Conservation (phyloP, 257 asterid genomes). For the Fraxinus quadrangulata region DNA sequence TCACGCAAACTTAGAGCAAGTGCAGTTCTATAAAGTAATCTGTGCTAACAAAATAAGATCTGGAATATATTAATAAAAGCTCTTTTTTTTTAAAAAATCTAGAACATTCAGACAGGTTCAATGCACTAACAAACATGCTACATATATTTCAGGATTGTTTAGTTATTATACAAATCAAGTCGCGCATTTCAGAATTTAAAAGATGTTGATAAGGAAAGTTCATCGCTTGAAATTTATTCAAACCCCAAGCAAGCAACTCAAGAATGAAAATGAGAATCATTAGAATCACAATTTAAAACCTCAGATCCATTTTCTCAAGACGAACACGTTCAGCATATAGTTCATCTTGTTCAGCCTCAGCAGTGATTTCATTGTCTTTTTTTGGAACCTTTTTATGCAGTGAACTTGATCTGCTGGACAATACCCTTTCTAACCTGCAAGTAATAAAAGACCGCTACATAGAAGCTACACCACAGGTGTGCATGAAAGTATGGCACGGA, state of each 20-base stretch:
- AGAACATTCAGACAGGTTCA: neutral
- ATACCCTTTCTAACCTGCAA: slow-evolving; percentile 61
- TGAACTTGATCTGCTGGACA: slow-evolving; percentile 56
- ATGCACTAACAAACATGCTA: neutral
- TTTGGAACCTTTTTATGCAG: slow-evolving; percentile 42
- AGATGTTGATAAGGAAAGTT: slow-evolving; percentile 16
- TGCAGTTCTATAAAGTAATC: neutral
- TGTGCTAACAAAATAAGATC: slow-evolving; percentile 3
- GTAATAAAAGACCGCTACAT: slow-evolving; percentile 19
- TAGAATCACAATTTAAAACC: slow-evolving; percentile 44
- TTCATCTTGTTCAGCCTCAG: slow-evolving; percentile 54
- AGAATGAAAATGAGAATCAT: slow-evolving; percentile 13
- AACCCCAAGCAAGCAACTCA: slow-evolving; percentile 22
- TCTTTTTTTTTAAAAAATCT: neutral
- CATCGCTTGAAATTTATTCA: neutral
- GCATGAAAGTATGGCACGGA: slow-evolving; percentile 14
- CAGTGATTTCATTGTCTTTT: slow-evolving; percentile 48
- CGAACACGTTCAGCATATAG: slow-evolving; percentile 85
- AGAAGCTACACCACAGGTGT: slow-evolving; percentile 8
- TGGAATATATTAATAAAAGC: neutral
- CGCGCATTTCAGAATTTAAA: slow-evolving; percentile 7
- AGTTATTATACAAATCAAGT: slow-evolving; percentile 11
- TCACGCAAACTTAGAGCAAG: neutral
- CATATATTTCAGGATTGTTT: neutral
- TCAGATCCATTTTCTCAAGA: slow-evolving; percentile 81